Evolutionary conservation across 768 basidiomycete species (phyloP), one percentile per base, ranked within the genome.

Genomic region (Nidula microcarpa): DNA sequence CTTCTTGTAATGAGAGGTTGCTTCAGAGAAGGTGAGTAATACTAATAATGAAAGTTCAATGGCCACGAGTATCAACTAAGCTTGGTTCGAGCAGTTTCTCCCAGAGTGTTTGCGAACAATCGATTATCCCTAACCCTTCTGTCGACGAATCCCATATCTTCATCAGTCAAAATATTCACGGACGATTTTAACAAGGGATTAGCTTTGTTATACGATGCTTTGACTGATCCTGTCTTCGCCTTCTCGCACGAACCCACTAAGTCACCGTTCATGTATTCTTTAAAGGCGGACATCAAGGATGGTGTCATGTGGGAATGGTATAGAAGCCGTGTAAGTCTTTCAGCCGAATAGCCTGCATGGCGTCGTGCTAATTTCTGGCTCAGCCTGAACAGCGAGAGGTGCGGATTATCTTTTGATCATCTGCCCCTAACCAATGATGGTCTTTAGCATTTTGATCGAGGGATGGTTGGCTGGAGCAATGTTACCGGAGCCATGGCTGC

Each of bases 11-110:
- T 68, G 5, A 65, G 62, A 44, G 66, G 72, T 36, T 55, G 65
- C 35, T 74, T 71, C 58, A 57, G 58, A 16, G 75, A 76, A 67
- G 65, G 74, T 74, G 11, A 6, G 61, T 48, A 16, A 34, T 32
- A 4, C 48, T 4, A 17, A 30, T 41, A 16, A 30, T 3, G 23
- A 30, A 30, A 30, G 3, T 23, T 32, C 14, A 49, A 14, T 34
- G 47, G 34, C 33, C 17, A 14, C 11, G 17, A 18, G 18, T 8
- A 18, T 49, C 34, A 49, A 13, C 45, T 11, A 47, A 46, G 23
- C 23, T 4, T 46, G 3, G 44, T 49, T 13, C 8, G 11, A 3
- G 59, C 53, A 43, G 49, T 52, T 11, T 18, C 49, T 8, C 13
- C 33, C 9, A 41, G 67, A 41, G 67, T 69, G 1, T 73, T 68